Conservation (phyloP, 805 yeast genomes). For the Kodamaea laetipori region DNA sequence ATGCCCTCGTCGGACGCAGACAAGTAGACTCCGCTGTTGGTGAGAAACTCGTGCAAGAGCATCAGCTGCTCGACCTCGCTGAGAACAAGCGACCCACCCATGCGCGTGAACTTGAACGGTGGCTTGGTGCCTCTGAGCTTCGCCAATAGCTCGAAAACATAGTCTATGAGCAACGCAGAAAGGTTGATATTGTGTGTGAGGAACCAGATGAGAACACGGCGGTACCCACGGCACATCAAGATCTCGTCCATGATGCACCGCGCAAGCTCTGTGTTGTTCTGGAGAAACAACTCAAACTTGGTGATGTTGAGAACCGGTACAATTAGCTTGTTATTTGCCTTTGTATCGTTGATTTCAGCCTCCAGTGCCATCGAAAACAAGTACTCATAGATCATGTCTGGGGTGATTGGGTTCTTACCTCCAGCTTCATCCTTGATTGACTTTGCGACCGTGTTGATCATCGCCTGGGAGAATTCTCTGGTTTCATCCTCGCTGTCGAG, state of each 20-base stretch:
- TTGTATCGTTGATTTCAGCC: constrained; percentile 26
- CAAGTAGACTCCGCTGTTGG: constrained; percentile 45
- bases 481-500: constrained; percentile 29
- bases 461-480: constrained; percentile 38
- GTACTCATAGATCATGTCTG: constrained; percentile 53
- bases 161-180: constrained; percentile 58
- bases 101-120: constrained; percentile 52
- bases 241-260: constrained; percentile 66
- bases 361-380: constrained; percentile 41
- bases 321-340: constrained; percentile 29
- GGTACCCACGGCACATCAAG: constrained; percentile 65
- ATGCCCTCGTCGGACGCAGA: constrained; percentile 33
- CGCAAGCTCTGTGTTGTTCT: constrained; percentile 53
- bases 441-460: constrained; percentile 54
- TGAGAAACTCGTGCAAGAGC: constrained; percentile 70
- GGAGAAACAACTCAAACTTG: constrained; percentile 54
- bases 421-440: constrained; percentile 47
- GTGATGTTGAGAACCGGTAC: constrained; percentile 35
- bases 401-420: constrained; percentile 31
- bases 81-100: constrained; percentile 49
- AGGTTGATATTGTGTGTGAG: constrained; percentile 59
- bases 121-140: constrained; percentile 53
- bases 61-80: constrained; percentile 63
- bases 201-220: constrained; percentile 67
- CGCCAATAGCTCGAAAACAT: constrained; percentile 60